Percentiles rank a stretch among this genome's conserved stretches.
Evolutionary conservation across 345 rosid species (phyloP).

Genomic region (Linum lewisii): DNA sequence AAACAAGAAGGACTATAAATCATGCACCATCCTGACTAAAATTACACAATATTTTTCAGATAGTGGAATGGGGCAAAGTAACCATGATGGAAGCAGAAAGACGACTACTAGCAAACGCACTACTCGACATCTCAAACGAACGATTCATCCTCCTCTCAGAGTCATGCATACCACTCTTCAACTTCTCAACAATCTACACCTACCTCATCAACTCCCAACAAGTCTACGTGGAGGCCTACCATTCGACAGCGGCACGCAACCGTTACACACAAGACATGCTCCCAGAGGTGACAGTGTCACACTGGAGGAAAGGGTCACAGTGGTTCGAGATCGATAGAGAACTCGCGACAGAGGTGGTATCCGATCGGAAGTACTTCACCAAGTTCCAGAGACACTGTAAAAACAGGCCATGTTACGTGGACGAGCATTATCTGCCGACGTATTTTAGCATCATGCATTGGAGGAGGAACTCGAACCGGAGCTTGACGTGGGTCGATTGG

Average conservation of each 20-base stretch:
- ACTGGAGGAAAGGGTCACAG: slow-evolving; percentile 89
- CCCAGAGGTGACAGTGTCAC: slow-evolving; percentile 33
- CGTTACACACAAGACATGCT: slow-evolving; percentile 48
- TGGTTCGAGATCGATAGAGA: slow-evolving; percentile 70
- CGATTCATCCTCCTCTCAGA: slow-evolving; percentile 27
- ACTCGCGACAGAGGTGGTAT: slow-evolving; percentile 49
- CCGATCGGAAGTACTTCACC: slow-evolving; percentile 46
- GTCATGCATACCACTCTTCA: slow-evolving; percentile 24
- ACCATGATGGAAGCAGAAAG: slow-evolving; percentile 29
- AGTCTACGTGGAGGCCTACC: slow-evolving; percentile 40
- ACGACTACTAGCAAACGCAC: slow-evolving; percentile 26
- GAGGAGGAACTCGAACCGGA: slow-evolving; percentile 48
- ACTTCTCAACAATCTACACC: slow-evolving; percentile 24
- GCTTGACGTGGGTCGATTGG: slow-evolving; percentile 84
- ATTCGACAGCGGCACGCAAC: slow-evolving; percentile 56
- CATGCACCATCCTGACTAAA: no score
- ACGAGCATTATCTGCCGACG: slow-evolving; percentile 81
- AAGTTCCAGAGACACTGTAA: slow-evolving; percentile 47
- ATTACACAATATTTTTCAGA: slow-evolving; percentile 10
- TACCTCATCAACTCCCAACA: slow-evolving; percentile 21
- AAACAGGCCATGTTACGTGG: slow-evolving; percentile 41
- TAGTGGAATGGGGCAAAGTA: slow-evolving; percentile 23
- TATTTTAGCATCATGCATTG: slow-evolving; percentile 31
- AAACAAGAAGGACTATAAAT: no score
- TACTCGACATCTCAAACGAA: slow-evolving; percentile 22